Percentiles rank a stretch among this genome's conserved stretches.
Evolutionary conservation across 129 eudicot species (phyloP).

Genomic region (Centella asiatica): DNA sequence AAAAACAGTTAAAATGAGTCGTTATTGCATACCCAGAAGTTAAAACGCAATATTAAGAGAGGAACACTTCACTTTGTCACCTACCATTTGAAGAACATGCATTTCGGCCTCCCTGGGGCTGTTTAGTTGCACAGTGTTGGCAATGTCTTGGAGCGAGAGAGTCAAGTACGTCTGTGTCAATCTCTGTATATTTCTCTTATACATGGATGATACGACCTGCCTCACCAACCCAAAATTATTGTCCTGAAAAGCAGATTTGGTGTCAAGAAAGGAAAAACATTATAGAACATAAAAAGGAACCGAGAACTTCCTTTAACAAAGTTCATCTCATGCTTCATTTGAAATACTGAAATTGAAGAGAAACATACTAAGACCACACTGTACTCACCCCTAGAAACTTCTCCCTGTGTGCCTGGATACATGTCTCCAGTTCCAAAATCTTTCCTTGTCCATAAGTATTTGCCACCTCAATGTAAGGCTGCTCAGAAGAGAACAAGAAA

Average conservation of each 20-base stretch:
- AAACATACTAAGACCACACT: neutral
- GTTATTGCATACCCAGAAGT: neutral
- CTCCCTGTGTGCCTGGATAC: conserved; percentile 51
- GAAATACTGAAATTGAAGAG: neutral
- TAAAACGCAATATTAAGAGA: conserved; percentile 1
- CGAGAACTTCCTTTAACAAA: too few relatives aligned
- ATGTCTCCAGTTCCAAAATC: conserved; percentile 57
- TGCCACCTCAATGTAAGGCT: conserved; percentile 84
- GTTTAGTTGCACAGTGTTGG: conserved; percentile 63
- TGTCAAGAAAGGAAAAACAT: neutral
- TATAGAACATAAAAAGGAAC: neutral
- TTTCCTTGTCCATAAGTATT: conserved; percentile 63
- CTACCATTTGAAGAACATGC: conserved; percentile 99
- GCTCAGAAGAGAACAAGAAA: conserved; percentile 12
- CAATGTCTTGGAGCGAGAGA: conserved; percentile 89
- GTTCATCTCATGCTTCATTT: neutral
- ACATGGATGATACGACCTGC: conserved; percentile 83
- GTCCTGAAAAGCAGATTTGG: conserved; percentile 40
- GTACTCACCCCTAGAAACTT: conserved; percentile 74
- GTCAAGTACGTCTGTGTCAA: conserved; percentile 93
- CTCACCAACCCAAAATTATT: conserved; percentile 86
- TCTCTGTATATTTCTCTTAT: conserved; percentile 89
- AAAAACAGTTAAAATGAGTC: neutral
- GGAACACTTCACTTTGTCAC: neutral
- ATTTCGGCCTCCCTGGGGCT: conserved; percentile 90